Evolutionary conservation across 805 yeast species (phyloP).

Genomic region (Barnettozyma vustinii): DNA sequence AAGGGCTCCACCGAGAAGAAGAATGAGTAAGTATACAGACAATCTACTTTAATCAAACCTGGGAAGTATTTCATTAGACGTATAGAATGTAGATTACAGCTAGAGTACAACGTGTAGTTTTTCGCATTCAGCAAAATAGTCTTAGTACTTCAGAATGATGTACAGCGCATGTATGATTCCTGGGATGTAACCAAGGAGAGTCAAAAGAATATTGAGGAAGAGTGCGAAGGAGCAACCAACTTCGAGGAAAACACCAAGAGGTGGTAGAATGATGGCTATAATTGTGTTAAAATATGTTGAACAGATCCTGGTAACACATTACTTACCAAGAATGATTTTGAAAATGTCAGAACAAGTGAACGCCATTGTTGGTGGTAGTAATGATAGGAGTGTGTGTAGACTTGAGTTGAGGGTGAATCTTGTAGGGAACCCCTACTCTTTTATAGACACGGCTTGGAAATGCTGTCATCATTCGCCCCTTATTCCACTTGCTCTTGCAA

Average conservation of each 20-base stretch:
- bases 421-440: too few species aligned
- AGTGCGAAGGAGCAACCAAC: conserved; percentile 37
- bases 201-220: conserved; percentile 48
- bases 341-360: conserved; percentile 43
- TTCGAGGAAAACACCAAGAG: conserved; percentile 52
- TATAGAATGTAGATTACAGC: not conserved
- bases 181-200: conserved; percentile 67
- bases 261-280: conserved; percentile 46
- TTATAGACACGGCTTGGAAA: not conserved
- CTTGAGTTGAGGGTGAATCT: too few species aligned
- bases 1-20: conserved; percentile 11
- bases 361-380: conserved; percentile 31
- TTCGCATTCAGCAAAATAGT: not conserved
- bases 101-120: not conserved
- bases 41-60: not conserved
- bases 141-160: conserved; percentile 33
- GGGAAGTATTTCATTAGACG: not conserved
- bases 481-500: not conserved
- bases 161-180: conserved; percentile 61
- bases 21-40: conserved; percentile 8
- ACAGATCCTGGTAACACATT: not conserved
- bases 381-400: too few species aligned
- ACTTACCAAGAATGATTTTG: conserved; percentile 34
- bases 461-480: not conserved
- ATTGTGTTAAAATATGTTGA: not conserved